Base-by-base conservation (phyloP, 371 early-diverging fungal genomes). In the Circinella minor region DNA sequence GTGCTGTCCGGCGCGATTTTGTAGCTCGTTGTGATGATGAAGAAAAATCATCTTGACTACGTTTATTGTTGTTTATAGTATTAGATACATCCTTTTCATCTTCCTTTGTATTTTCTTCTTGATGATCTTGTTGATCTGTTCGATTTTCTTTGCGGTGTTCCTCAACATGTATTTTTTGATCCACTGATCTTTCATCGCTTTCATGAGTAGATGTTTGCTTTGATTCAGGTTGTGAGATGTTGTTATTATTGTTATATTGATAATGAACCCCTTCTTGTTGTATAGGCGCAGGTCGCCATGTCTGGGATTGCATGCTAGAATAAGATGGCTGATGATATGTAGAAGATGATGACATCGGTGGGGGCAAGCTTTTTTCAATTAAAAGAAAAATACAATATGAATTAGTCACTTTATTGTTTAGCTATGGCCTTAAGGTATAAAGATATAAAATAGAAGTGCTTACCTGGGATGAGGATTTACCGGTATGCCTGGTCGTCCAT, bases 331-430 rank as follows among this genome's bases (percentile, higher is more conserved):
- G 57, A 34, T 57, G 57, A 27, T 57, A 57, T 57, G 27, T 27
- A 27, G 57, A 57, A 17, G 57, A 57, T 27, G 57, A 57, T 13
- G 57, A 34, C 57, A 57, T 18, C 57, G 57, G 57, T 57, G 57
- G 57, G 1, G 57, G 57, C n/a, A 57, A 34, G 34, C 57, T 57
- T 7, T 14, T 27, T 27, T 27, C 27, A 27, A 27, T 27, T 27
- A 27, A 27, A 27, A 47, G 47, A 47, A 11, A 15, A 11, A 47
- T 47, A 47, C 47, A 11, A 15, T 11, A 15, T 47, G 3, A 47
- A 47, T 47, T 3, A 11, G 15, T 15, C 47, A 27, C 27, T 27
- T 27, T 27, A 27, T 27, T 27, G 27, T 27, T 27, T 27, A 27
- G 27, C 47, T 47, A 47, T 15, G 3, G 15, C 15, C 47, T 47